Evolutionary conservation across 108 stramenopile species (phyloP), one percentile per base, ranked within the genome.

Genomic region (Aurantiochytrium sp.): DNA sequence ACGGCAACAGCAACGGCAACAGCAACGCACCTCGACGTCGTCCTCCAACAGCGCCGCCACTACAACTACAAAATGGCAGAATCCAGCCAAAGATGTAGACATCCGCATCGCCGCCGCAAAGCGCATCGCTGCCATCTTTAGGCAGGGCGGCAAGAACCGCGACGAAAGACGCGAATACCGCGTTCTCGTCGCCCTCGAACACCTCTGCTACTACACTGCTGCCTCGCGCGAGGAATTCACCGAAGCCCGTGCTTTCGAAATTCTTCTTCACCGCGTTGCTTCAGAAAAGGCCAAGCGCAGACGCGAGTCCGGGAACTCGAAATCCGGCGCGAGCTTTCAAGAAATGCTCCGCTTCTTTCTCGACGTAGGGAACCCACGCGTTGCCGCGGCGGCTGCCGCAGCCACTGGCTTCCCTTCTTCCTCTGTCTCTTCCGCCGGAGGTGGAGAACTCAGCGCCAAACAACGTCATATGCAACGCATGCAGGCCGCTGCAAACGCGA

Each of bases 271-370:
- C 4, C 45, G 76, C 25, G 76, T 83, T 4, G 76, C 76, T 16
- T 83, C 76, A 6, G 76, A 83, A 35, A 83, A 83, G 76, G 76
- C 76, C 12, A 83, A 83, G 76, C 76, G 76, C 76, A 21, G 76
- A 28, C 45, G 76, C n/a, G 76, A 83, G 10, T 83, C 76, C 28
- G 76, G 76, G 49, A 83, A 53, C 51, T 53, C 45, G 28, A 83
- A 35, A 23, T 53, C 45, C 2, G 76, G 49, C 28, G 76, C 76
- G 10, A 53, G 49, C 51, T 83, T 83, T 23, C 76, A 83, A 12
- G 76, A 83, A 12, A 83, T 83, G 76, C 76, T 83, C 4, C 45
- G 28, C 49, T 83, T 53, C 76, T 83, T 69, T 18, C 64, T 69
- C 64, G 64, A 69, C 64, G 64, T 69, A 8, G 64, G 64, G 0